A percentile compares a stretch with the other conserved stretches of the same genome.
These are phyloP conservation scores for Macrolepiota dolichaula DNA, from an alignment of 768 basidiomycete species.

Conservation along the genomic window DNA sequence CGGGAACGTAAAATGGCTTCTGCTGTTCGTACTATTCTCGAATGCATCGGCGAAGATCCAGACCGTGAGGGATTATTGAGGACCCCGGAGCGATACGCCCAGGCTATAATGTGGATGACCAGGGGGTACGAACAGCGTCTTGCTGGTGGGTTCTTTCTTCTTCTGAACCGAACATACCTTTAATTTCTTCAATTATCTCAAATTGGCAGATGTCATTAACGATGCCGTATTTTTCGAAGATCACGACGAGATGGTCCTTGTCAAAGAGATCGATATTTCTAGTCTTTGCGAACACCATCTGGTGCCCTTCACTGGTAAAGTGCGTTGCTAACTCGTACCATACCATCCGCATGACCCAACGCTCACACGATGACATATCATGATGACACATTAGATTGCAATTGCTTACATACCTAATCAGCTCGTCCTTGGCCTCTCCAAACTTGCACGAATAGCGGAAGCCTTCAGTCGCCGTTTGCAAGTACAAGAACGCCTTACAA, in stretches of 20 bases:
- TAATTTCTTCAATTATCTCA: slow-evolving; percentile 9
- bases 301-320: slow-evolving; percentile 97
- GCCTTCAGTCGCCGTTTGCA: slow-evolving; percentile 94
- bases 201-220: slow-evolving; percentile 85
- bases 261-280: slow-evolving; percentile 95
- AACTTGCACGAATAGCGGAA: slow-evolving; percentile 95
- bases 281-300: slow-evolving; percentile 98
- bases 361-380: slow-evolving; percentile 8
- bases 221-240: slow-evolving; percentile 98
- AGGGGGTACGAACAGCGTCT: slow-evolving; percentile 96
- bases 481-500: slow-evolving; percentile 96
- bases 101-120: slow-evolving; percentile 99
- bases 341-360: slow-evolving; percentile 14
- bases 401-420: slow-evolving; percentile 98
- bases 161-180: slow-evolving; percentile 12
- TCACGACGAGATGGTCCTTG: slow-evolving; percentile 99
- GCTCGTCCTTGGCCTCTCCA: slow-evolving; percentile 91
- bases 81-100: slow-evolving; percentile 94
- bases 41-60: slow-evolving; percentile 98
- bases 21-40: slow-evolving; percentile 89
- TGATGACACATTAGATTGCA: slow-evolving; percentile 60
- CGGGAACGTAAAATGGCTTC: slow-evolving; percentile 75
- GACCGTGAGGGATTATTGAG: slow-evolving; percentile 87
- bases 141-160: slow-evolving; percentile 53
- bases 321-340: slow-evolving; percentile 32